Evolutionary conservation across 306 rosid genomes (phyloP).

Genomic region (Lathyrus oleraceus): DNA sequence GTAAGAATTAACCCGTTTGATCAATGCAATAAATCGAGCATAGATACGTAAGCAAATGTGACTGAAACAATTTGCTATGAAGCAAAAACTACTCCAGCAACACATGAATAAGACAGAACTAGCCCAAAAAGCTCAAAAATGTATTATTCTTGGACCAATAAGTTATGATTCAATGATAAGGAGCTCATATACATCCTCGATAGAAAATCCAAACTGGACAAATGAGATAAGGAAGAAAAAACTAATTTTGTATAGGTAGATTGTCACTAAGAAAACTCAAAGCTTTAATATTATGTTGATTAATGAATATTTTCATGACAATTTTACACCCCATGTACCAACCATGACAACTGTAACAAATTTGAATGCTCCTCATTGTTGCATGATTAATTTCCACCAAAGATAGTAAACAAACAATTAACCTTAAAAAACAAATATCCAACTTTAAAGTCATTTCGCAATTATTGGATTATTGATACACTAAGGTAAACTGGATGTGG

Average conservation of each 20-base stretch:
- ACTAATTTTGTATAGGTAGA: not conserved
- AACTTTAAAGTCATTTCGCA: not conserved
- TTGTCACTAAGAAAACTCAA: not conserved
- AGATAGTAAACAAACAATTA: not conserved
- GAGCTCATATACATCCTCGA: constrained; percentile 15
- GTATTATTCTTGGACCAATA: not conserved
- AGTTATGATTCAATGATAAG: not conserved
- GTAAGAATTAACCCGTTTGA: not conserved
- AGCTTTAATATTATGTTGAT: not conserved
- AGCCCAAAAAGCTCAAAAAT: not conserved
- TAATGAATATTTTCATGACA: not conserved
- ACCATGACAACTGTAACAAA: not conserved
- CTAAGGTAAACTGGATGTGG: not conserved
- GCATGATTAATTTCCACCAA: constrained; percentile 12
- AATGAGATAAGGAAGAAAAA: not conserved
- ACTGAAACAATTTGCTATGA: not conserved
- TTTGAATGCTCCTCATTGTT: not conserved
- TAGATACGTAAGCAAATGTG: constrained; percentile 11
- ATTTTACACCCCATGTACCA: not conserved
- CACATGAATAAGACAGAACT: constrained; percentile 8
- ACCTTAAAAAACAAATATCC: not conserved
- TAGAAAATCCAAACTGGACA: not conserved
- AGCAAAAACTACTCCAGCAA: constrained; percentile 17
- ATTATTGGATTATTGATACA: not conserved
- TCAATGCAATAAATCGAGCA: constrained; percentile 1